These are phyloP conservation scores for Gautieria morchelliformis DNA, from an alignment of 768 basidiomycete species.

Conservation along the genomic window DNA sequence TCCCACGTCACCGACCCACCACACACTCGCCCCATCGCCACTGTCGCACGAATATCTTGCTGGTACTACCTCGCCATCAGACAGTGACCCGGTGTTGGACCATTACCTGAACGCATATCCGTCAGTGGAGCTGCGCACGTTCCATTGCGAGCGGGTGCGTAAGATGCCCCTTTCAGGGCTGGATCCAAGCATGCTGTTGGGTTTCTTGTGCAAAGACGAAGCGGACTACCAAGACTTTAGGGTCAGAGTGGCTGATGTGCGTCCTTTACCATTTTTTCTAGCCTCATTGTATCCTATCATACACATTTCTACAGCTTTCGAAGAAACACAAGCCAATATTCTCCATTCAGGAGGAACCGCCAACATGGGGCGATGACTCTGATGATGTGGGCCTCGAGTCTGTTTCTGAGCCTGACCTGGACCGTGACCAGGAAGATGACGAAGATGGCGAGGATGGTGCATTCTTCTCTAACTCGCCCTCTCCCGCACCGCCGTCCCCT, in stretches of 20 bases:
- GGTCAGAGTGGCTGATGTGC: slow-evolving; percentile 59
- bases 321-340: slow-evolving; percentile 57
- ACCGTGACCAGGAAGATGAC: slow-evolving; percentile 36
- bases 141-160: slow-evolving; percentile 92
- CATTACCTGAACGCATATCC: slow-evolving; percentile 71
- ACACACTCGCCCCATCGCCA: slow-evolving; percentile 2
- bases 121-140: slow-evolving; percentile 67
- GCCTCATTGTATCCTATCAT: background rate
- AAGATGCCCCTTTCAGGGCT: slow-evolving; percentile 89
- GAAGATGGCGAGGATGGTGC: slow-evolving; percentile 13
- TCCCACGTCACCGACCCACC: slow-evolving; percentile 1
- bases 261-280: slow-evolving; percentile 19
- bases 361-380: slow-evolving; percentile 60
- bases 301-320: slow-evolving; percentile 28
- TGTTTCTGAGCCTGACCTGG: slow-evolving; percentile 69
- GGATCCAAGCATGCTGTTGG: slow-evolving; percentile 96
- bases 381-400: slow-evolving; percentile 79
- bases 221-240: slow-evolving; percentile 80
- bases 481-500: slow-evolving; percentile 6
- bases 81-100: slow-evolving; percentile 38
- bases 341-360: slow-evolving; percentile 80
- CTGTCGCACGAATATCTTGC: slow-evolving; percentile 4
- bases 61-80: slow-evolving; percentile 12
- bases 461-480: slow-evolving; percentile 9
- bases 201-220: slow-evolving; percentile 79